Conservation (phyloP, 257 asterid species). For the Coffea eugenioides region DNA sequence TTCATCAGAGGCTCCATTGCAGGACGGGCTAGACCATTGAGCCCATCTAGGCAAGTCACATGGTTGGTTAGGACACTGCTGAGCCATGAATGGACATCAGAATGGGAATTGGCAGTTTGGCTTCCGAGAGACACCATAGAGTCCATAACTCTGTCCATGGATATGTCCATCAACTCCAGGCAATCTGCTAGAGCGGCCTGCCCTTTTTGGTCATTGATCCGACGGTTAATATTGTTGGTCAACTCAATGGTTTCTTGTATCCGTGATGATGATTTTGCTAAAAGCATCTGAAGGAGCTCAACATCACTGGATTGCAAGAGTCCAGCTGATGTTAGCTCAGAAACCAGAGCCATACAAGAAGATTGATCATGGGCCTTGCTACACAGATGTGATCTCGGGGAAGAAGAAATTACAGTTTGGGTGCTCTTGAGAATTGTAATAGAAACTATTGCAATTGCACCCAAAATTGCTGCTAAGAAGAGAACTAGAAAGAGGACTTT, state of each 20-base stretch:
- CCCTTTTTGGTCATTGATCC: constrained; percentile 14
- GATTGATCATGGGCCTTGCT: constrained; percentile 2
- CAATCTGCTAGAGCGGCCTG: constrained; percentile 30
- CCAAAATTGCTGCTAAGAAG: constrained; percentile 3
- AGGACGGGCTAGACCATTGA: constrained; percentile 7
- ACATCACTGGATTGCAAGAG: background rate
- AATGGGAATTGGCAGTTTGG: constrained; percentile 6
- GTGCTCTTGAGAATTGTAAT: background rate
- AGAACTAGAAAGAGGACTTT: background rate
- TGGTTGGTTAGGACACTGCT: constrained; percentile 30
- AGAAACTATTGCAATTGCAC: constrained; percentile 10
- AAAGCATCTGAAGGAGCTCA: constrained; percentile 4
- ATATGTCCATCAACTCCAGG: constrained; percentile 32
- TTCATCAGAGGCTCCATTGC: constrained; percentile 22
- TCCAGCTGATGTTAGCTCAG: constrained; percentile 1
- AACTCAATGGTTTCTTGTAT: constrained; percentile 17
- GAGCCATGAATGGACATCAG: constrained; percentile 30
- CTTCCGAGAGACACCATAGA: constrained; percentile 24
- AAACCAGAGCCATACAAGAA: background rate
- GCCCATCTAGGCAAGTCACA: constrained; percentile 29
- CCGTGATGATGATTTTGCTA: constrained; percentile 6
- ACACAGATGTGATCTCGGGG: constrained; percentile 3
- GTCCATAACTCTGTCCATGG: constrained; percentile 26
- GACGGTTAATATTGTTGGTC: constrained; percentile 1
- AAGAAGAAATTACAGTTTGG: background rate